Evolutionary conservation across 805 yeast species (phyloP).

Genomic region (Torulaspora gathmanii): DNA sequence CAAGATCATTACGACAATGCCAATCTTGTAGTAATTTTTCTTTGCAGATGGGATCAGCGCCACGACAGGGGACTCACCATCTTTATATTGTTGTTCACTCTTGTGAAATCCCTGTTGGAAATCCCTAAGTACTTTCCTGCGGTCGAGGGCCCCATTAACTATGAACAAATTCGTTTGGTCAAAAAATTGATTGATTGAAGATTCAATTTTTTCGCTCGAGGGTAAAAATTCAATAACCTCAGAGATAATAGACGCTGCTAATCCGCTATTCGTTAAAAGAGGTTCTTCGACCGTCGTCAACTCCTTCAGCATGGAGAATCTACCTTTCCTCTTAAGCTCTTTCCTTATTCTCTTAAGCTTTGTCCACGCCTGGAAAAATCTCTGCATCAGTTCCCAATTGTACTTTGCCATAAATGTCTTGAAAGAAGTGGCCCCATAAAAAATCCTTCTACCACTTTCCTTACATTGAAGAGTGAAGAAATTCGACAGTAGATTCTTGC

Average conservation of each 20-base stretch:
- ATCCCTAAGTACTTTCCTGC: constrained; percentile 22
- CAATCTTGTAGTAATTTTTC: constrained; percentile 29
- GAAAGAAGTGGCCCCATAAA: constrained; percentile 33
- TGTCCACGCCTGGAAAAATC: constrained; percentile 24
- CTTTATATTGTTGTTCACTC: constrained; percentile 4
- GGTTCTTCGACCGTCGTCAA: constrained; percentile 10
- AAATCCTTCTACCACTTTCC: constrained; percentile 23
- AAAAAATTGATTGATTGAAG: constrained; percentile 16
- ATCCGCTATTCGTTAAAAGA: constrained; percentile 6
- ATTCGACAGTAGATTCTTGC: constrained; percentile 14
- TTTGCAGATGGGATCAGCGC: constrained; percentile 14
- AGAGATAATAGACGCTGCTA: constrained; percentile 1
- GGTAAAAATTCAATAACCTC: constrained; percentile 20
- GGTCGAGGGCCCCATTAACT: constrained; percentile 16
- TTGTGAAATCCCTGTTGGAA: constrained; percentile 15
- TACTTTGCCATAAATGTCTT: constrained; percentile 19
- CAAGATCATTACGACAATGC: constrained; percentile 27
- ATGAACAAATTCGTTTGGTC: constrained; percentile 12
- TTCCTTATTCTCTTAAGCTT: constrained; percentile 27
- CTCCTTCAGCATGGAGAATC: constrained; percentile 21
- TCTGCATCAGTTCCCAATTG: constrained; percentile 19
- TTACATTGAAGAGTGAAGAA: constrained; percentile 19
- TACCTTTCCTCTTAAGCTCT: constrained; percentile 19
- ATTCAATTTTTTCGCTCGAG: constrained; percentile 13
- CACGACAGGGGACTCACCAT: constrained; percentile 5